Evolutionary conservation across 2,329 filamentous ascomycete genomes (phyloP), one percentile per base, ranked within the genome.

Genomic region (Neonectria coccinea): DNA sequence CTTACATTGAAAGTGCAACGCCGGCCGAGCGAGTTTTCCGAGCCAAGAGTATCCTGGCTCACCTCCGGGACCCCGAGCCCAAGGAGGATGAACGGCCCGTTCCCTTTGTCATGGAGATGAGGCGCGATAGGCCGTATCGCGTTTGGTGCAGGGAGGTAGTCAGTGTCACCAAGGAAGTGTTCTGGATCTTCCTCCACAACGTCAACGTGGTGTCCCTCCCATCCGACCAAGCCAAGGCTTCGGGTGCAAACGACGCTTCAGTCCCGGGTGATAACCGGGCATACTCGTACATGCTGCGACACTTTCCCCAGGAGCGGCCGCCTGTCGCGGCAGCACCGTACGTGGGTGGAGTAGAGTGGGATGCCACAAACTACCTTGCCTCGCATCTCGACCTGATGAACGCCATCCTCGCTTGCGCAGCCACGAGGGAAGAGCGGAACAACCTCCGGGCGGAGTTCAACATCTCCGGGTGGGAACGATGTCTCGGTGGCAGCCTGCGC

Each of bases 101-200:
- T 8, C 89, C 89, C 3, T 98, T 98, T 76, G 94, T 98, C 51
- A 82, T 95, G 22, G 92, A 94, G 65, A 98, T 98, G 89, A 91
- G 92, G 71, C 89, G 91, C 39, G 88, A 93, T 54, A 88, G 95
- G 0, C 95, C 95, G 1, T 99, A 97, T 78, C 91, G 93, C 36
- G 88, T 97, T 3, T 99, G 95, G 95, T 93, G 91, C 80, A 96
- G 94, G 78, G 96, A 99, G 80, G 89, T 95, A 18, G 90, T 91
- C 64, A 94, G 92, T 73, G 95, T 98, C 52, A 97, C 94, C 45
- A 97, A 97, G 79, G 95, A 99, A 78, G 95, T 98, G 29, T 99
- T 99, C 77, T 99, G 95, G 95, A 98, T 98, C 76, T 99, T 98
- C 81, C 85, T 98, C 58, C 95, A 98, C 79, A 92, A 97, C 71